Evolutionary conservation across 371 early-diverging fungal species (phyloP).

Genomic region (Mortierella sp.): DNA sequence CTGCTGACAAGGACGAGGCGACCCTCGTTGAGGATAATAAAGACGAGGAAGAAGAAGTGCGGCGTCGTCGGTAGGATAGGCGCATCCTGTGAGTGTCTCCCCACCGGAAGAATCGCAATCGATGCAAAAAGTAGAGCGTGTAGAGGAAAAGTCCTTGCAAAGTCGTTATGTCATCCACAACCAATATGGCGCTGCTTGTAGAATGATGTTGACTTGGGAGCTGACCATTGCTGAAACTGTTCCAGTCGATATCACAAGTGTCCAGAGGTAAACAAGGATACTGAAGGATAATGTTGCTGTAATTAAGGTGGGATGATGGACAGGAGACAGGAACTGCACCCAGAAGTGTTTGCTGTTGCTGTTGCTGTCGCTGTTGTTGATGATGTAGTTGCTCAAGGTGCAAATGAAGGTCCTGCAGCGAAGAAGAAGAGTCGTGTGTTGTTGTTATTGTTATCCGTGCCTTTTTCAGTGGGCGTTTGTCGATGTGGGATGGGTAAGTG

Average conservation of each 20-base stretch:
- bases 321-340: not conserved
- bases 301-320: not conserved
- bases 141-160: constrained; percentile 46
- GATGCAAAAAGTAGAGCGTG: constrained; percentile 43
- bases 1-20: not conserved
- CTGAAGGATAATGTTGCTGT: not conserved
- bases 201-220: not conserved
- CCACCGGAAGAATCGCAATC: constrained; percentile 38
- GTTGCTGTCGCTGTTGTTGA: not conserved
- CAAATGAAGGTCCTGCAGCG: not conserved
- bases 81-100: not conserved
- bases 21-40: not conserved
- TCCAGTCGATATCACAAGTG: not conserved
- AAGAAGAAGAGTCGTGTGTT: not conserved
- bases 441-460: not conserved
- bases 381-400: not conserved
- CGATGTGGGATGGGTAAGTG: too few relatives aligned
- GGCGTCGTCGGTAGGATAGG: not conserved
- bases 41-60: not conserved
- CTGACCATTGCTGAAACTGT: not conserved
- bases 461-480: not conserved
- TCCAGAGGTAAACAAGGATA: not conserved
- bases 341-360: not conserved
- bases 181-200: not conserved
- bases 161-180: constrained; percentile 19